Base-by-base conservation (phyloP, 2,329 filamentous ascomycete species). In the Sarocladium brachiariae region DNA sequence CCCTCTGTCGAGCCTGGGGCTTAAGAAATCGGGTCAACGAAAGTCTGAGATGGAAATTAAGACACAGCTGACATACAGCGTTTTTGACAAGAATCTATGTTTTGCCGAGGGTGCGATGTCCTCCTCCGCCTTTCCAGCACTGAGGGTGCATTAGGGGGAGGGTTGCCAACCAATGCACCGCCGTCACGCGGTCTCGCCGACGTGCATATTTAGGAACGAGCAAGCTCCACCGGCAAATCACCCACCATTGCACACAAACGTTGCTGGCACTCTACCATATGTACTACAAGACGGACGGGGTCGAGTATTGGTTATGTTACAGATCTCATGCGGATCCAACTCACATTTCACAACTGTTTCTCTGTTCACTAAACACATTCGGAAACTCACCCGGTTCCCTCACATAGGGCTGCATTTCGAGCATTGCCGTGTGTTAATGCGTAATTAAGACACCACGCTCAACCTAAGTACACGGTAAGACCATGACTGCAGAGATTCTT, bases 141-240 rank as follows among this genome's bases (percentile, higher is more conserved):
- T 33, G 27, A 8, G 27, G 43, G 43, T 47, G 27, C 25, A 30
- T 9, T 16, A 5, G 25, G 6, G 43, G 43, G 25, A 43, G 43
- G 43, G 43, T 33, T 47, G 43, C 27, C 43, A 14, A 14, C 43
- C 43, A 30, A 31, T 47, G 43, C 43, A 33, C 39, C 19, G 43
- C 43, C 24, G 43, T 47, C 43, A 47, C 25, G 43, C 43, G 43
- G 43, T 47, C 25, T 47, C 43, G 24, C 43, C 43, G 43, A 47
- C 43, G 43, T 47, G 43, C 43, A 47, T 47, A 47, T 47, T 47
- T 47, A 47, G 43, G 43, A 47, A 47, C 27, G 39, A n/a, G 24
- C 27, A 25, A 47, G 43, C 43, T 47, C 43, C 43, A 33, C 43
- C 25, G 33, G 10, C 43, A 18, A 47, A 24, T 47, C 43, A 47